A percentile compares a stretch with the other conserved stretches of the same genome.
Conservation (phyloP, 2,329 filamentous ascomycete genomes). For the Allantophomopsis lycopodina region DNA sequence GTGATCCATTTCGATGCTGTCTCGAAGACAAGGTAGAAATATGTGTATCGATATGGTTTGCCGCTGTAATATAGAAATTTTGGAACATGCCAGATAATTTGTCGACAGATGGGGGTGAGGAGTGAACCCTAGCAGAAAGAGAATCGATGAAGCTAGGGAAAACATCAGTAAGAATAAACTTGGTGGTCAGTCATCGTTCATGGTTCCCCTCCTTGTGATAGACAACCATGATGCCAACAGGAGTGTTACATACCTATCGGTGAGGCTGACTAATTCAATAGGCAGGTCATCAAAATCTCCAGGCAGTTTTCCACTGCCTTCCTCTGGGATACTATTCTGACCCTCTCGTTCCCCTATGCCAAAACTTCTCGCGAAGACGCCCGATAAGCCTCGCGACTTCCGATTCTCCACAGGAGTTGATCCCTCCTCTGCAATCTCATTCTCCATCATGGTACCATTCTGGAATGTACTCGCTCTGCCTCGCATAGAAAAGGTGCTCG, state of each 20-base stretch:
- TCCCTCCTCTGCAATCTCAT: slow-evolving; percentile 6
- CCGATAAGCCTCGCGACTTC: slow-evolving; percentile 9
- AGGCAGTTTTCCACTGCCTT: slow-evolving; percentile 11
- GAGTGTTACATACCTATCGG: slow-evolving; percentile 52
- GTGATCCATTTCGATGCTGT: slow-evolving; percentile 54
- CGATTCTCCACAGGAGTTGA: slow-evolving; percentile 2
- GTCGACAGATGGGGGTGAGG: slow-evolving; percentile 71
- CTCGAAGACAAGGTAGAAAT: slow-evolving; percentile 66
- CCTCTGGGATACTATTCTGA: slow-evolving; percentile 2
- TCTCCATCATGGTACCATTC: slow-evolving; percentile 11
- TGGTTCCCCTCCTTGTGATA: background rate
- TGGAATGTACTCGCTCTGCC: slow-evolving; percentile 16
- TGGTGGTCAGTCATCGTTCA: too few species aligned
- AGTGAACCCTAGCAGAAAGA: slow-evolving; percentile 73
- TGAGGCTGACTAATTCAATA: slow-evolving; percentile 82
- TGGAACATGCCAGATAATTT: slow-evolving; percentile 79
- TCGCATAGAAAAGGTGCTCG: slow-evolving; percentile 9
- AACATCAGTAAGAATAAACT: too few species aligned
- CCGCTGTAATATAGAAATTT: slow-evolving; percentile 77
- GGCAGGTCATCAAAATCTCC: slow-evolving; percentile 73
- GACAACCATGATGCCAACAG: slow-evolving; percentile 7
- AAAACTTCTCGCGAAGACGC: slow-evolving; percentile 24
- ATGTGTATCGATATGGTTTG: slow-evolving; percentile 74
- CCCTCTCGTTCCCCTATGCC: slow-evolving; percentile 18
- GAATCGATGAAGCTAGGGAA: slow-evolving; percentile 71